phyloP scores from a whole-genome alignment of 306 rosid species.

The Acacia confusa region DNA sequence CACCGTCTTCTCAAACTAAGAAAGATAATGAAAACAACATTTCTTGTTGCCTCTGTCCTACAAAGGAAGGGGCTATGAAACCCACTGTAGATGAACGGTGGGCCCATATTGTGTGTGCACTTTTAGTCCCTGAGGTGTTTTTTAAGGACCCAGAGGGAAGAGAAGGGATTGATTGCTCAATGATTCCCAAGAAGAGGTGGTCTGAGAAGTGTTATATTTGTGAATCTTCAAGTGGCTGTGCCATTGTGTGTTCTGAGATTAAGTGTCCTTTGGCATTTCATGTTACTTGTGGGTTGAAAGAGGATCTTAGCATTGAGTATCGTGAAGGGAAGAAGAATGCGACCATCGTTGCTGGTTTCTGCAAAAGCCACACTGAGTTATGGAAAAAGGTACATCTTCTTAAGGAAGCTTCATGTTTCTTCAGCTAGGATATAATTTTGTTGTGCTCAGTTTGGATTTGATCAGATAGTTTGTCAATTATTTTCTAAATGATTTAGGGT shows the following conservation, averaged over 20 bases:
- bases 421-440: background rate
- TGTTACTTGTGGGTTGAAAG: constrained; percentile 24
- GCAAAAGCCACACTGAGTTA: constrained; percentile 1
- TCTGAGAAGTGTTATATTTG: constrained; percentile 8
- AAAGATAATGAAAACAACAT: constrained; percentile 7
- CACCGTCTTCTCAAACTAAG: background rate
- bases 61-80: constrained; percentile 3
- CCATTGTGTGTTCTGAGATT: constrained; percentile 53
- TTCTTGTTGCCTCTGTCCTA: constrained; percentile 58
- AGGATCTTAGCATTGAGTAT: constrained; percentile 12
- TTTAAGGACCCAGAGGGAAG: constrained; percentile 73
- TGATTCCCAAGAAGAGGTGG: constrained; percentile 68
- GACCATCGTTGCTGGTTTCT: constrained; percentile 17
- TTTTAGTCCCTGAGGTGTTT: constrained; percentile 81
- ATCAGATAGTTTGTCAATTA: background rate
- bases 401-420: background rate
- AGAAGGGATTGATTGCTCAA: constrained; percentile 75
- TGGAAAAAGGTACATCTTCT: constrained; percentile 4
- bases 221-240: constrained; percentile 6
- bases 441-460: background rate
- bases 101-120: constrained; percentile 77
- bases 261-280: constrained; percentile 9
- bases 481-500: background rate
- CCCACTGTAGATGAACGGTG: constrained; percentile 42
- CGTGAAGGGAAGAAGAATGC: constrained; percentile 55